Percentiles rank a stretch among this genome's conserved stretches.
Evolutionary conservation across 441 rosid species (phyloP).

Genomic region (Aleurites moluccanus): DNA sequence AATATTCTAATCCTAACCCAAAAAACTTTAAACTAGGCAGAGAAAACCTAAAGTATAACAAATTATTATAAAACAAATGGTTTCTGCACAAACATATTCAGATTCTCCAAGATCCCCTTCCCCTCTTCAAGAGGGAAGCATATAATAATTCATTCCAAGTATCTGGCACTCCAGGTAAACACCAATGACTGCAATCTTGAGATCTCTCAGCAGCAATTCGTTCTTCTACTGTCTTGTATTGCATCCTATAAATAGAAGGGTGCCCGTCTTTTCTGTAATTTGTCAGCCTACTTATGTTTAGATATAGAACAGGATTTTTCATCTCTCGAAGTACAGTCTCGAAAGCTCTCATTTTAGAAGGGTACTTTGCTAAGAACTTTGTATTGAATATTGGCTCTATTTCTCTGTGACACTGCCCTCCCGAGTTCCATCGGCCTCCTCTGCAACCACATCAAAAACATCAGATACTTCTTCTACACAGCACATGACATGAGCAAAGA

Average conservation of each 20-base stretch:
- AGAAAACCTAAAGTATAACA: conserved; percentile 4
- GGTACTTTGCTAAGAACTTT: conserved; percentile 43
- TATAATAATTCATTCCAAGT: conserved; percentile 85
- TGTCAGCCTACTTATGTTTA: conserved; percentile 73
- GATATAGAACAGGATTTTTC: conserved; percentile 63
- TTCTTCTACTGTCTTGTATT: conserved; percentile 45
- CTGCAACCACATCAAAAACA: conserved; percentile 38
- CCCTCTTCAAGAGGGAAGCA: conserved; percentile 63
- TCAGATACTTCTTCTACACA: neutral
- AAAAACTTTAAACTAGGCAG: neutral
- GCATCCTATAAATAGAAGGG: conserved; percentile 75
- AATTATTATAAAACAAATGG: conserved; percentile 1
- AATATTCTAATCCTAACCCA: neutral
- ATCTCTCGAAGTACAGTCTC: conserved; percentile 50
- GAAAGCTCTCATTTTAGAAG: conserved; percentile 57
- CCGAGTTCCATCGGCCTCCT: conserved; percentile 77
- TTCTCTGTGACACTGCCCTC: conserved; percentile 67
- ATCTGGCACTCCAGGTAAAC: conserved; percentile 94
- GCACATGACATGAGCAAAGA: neutral
- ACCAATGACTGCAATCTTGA: conserved; percentile 99
- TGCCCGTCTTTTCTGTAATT: conserved; percentile 88
- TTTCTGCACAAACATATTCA: conserved; percentile 19
- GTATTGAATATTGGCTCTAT: conserved; percentile 53
- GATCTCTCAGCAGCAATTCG: conserved; percentile 45
- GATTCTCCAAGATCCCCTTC: conserved; percentile 43